Base-by-base conservation (phyloP, 169 alveolate genomes). In the Condylostoma magnum region DNA sequence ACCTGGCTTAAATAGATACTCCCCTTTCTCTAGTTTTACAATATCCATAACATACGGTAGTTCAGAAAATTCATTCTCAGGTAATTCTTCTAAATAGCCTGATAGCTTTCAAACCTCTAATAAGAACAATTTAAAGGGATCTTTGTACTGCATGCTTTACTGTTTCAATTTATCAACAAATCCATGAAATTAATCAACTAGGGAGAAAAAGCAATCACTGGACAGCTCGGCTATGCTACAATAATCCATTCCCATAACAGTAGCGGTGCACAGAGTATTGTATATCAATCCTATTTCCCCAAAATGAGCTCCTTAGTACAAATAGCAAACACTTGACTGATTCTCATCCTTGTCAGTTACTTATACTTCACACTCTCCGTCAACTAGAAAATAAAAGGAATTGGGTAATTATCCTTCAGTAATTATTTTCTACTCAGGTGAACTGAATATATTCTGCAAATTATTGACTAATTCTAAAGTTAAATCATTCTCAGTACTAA, bases 381-480 rank as follows among this genome's bases (percentile, higher is more conserved):
- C 43, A 15, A 60, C 79, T 6, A 81, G 70, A 55, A 81, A 81
- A 56, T 76, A 81, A 18, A 81, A 33, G 20, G 46, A 15, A 20
- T 54, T 33, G 0, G 71, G 47, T 3, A 25, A 58, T 6, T 69
- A 71, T 0, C 88, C 84, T 54, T 81, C 69, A 25, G 58, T 60
- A 20, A 81, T 76, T 15, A 81, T 69, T 36, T 74, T 79, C 44
- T 75, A 80, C 48, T 81, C 88, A 6, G 82, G 83, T 15, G 52
- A 47, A 38, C 51, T 44, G 44, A 76, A 65, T 22, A 36, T 48
- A 15, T 63, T 60, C 5, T 34, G 33, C 2, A 81, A 65, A 41
- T 76, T 67, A 20, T 58, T 30, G 10, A 76, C 75, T 4, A 81
- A 34, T 5, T 25, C 20, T 3, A 58, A 44, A 22, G 65, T 22